phyloP scores from a whole-genome alignment of 768 basidiomycete genomes.

The Hypholoma fasciculare region DNA sequence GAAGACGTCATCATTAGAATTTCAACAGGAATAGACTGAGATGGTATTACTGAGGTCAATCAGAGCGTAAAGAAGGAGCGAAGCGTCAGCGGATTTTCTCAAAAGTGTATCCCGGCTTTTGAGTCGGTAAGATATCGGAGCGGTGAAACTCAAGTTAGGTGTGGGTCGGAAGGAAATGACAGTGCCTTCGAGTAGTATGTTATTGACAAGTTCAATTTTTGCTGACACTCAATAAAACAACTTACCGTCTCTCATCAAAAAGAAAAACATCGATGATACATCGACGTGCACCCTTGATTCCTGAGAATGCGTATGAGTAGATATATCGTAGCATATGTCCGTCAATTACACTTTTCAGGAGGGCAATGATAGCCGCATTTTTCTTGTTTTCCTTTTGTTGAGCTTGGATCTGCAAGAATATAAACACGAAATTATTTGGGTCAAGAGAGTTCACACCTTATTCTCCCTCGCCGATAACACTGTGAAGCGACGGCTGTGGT shows the following conservation, averaged over 20 bases:
- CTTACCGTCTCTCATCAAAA: conserved; percentile 64
- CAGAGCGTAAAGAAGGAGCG: conserved; percentile 66
- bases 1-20: neutral
- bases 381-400: neutral
- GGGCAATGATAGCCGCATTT: neutral
- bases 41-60: conserved; percentile 50
- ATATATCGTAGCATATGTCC: too few species aligned
- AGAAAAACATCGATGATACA: conserved; percentile 64
- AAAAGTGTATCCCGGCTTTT: conserved; percentile 59
- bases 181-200: conserved; percentile 42
- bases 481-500: conserved; percentile 21
- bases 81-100: conserved; percentile 63
- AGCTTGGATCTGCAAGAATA: neutral
- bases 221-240: too few species aligned
- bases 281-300: conserved; percentile 61
- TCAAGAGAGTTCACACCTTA: conserved; percentile 4
- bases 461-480: neutral
- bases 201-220: too few species aligned
- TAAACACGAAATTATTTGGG: neutral
- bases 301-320: conserved; percentile 17
- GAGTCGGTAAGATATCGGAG: conserved; percentile 58
- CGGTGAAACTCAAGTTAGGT: conserved; percentile 45
- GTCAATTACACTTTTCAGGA: neutral
- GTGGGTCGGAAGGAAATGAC: conserved; percentile 59
- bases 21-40: neutral